These are phyloP conservation scores for Camellia sinensis DNA, from an alignment of 148 eudicot species.

Conservation along the genomic window DNA sequence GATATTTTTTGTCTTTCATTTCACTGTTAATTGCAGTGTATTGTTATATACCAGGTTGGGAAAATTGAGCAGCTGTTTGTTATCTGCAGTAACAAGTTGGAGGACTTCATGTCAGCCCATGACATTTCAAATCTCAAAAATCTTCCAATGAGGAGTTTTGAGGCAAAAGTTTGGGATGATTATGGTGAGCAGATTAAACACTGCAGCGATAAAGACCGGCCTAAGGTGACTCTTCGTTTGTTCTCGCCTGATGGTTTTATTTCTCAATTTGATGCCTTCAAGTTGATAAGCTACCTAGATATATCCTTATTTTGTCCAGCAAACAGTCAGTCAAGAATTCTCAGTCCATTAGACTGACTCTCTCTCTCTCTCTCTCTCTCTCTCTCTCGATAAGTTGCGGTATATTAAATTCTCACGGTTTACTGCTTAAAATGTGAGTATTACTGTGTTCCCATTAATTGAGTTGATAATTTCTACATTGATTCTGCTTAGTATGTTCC, in stretches of 20 bases:
- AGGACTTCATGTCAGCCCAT: conserved; percentile 27
- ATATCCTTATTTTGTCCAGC: neutral
- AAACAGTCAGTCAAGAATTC: neutral
- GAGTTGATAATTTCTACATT: neutral
- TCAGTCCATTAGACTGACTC: neutral
- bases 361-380: too few relatives aligned
- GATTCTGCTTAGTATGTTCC: neutral
- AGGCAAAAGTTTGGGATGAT: conserved; percentile 42
- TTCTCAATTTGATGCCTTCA: conserved; percentile 12
- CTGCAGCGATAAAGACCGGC: conserved; percentile 36
- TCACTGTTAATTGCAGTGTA: neutral
- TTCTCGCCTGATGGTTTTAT: conserved; percentile 5
- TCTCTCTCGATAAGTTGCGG: too few relatives aligned
- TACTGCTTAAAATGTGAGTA: neutral
- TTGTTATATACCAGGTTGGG: neutral
- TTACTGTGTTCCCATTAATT: neutral
- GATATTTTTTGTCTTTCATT: neutral
- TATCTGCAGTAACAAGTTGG: conserved; percentile 46
- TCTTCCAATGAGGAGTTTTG: conserved; percentile 46
- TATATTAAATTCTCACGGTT: neutral
- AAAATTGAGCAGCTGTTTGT: conserved; percentile 9
- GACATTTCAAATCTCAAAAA: conserved; percentile 30
- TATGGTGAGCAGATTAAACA: conserved; percentile 30
- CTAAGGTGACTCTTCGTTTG: conserved; percentile 38
- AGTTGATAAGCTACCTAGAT: conserved; percentile 1